A percentile compares a stretch with the other conserved stretches of the same genome.
Conservation (phyloP, 169 alveolate genomes). For the Eimeria mitis region DNA sequence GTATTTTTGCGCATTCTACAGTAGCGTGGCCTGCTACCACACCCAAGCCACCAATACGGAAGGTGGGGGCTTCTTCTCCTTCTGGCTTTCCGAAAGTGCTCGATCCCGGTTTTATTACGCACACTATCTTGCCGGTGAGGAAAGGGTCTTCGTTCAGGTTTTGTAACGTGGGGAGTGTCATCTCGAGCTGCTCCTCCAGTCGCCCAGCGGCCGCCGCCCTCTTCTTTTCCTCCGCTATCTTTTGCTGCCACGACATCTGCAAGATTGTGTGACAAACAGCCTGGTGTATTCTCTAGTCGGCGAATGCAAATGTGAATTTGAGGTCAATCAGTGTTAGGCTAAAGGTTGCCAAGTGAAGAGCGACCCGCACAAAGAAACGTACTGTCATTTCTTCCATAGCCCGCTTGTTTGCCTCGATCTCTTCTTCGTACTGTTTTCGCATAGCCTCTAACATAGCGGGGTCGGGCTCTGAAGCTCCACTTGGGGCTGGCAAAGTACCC, state of each 20-base stretch:
- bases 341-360: neutral
- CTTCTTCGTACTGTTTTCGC: conserved; percentile 83
- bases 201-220: conserved; percentile 81
- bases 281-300: neutral
- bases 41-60: conserved; percentile 81
- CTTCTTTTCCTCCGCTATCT: conserved; percentile 85
- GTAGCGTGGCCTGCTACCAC: conserved; percentile 77
- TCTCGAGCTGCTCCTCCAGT: conserved; percentile 82
- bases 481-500: conserved; percentile 60
- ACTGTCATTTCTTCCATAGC: conserved; percentile 85
- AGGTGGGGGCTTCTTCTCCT: conserved; percentile 76
- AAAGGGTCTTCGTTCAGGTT: conserved; percentile 94
- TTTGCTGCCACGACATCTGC: conserved; percentile 83
- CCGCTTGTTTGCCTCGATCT: conserved; percentile 83
- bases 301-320: neutral
- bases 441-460: conserved; percentile 76
- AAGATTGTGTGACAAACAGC: neutral
- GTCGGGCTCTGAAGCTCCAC: conserved; percentile 86
- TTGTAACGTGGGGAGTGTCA: conserved; percentile 86
- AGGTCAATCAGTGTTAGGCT: neutral
- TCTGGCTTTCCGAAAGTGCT: conserved; percentile 90
- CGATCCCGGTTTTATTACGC: conserved; percentile 86
- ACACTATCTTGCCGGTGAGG: conserved; percentile 88
- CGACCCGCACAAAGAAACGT: neutral
- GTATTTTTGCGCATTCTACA: neutral